phyloP scores from a whole-genome alignment of 352 stramenopile species.

The Phytophthora ramorum region DNA sequence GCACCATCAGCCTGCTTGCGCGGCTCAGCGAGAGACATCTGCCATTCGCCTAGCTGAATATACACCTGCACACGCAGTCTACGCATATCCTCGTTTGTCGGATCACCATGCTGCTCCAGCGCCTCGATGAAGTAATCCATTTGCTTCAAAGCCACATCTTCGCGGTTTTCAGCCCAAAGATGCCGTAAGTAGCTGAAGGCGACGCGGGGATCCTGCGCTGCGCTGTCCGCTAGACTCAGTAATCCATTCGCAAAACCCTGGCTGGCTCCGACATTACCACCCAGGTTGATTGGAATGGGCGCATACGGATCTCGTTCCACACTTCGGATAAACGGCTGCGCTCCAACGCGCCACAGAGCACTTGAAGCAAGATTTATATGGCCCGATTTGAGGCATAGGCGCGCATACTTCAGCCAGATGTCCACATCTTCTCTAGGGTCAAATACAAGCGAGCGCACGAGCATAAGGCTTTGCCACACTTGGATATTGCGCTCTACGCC shows the following conservation, averaged over 20 bases:
- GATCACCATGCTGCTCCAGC: slow-evolving; percentile 70
- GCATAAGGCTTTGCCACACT: slow-evolving; percentile 96
- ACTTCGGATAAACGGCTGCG: slow-evolving; percentile 80
- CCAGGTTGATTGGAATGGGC: slow-evolving; percentile 76
- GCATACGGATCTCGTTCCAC: slow-evolving; percentile 73
- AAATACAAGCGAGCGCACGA: slow-evolving; percentile 94
- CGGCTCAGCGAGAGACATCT: slow-evolving; percentile 80
- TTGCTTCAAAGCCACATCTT: slow-evolving; percentile 84
- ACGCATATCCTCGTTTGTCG: slow-evolving; percentile 73
- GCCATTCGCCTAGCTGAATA: slow-evolving; percentile 87
- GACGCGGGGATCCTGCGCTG: slow-evolving; percentile 75
- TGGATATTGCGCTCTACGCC: slow-evolving; percentile 95
- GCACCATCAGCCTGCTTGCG: slow-evolving; percentile 70
- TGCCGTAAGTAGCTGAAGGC: slow-evolving; percentile 86
- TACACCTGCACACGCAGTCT: slow-evolving; percentile 86
- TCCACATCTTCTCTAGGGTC: slow-evolving; percentile 91
- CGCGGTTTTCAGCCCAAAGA: slow-evolving; percentile 82
- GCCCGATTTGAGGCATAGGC: slow-evolving; percentile 91
- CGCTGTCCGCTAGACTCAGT: slow-evolving; percentile 68
- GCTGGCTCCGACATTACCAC: slow-evolving; percentile 51
- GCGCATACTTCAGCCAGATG: slow-evolving; percentile 95
- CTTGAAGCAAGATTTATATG: slow-evolving; percentile 88
- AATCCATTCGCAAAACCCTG: slow-evolving; percentile 64
- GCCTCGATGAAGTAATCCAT: slow-evolving; percentile 88
- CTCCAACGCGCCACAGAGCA: slow-evolving; percentile 83